Evolutionary conservation across 2,329 filamentous ascomycete species (phyloP).

Genomic region (Penicillium freii): DNA sequence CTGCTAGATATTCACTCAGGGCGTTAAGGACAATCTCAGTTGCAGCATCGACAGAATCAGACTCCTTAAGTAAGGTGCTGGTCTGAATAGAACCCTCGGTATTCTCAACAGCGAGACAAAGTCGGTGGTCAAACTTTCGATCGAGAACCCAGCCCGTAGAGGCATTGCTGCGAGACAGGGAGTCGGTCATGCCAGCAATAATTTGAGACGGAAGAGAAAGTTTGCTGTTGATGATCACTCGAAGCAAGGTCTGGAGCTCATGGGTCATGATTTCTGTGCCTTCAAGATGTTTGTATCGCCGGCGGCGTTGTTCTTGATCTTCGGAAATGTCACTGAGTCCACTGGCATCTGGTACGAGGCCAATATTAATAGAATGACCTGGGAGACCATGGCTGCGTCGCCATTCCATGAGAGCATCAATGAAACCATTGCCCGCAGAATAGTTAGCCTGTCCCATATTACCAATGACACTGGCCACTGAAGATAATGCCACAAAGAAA

Average conservation of each 20-base stretch:
- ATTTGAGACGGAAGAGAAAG: slow-evolving; percentile 18
- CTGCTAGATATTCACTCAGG: slow-evolving; percentile 21
- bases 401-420: slow-evolving; percentile 23
- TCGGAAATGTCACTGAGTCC: slow-evolving; percentile 21
- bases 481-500: slow-evolving; percentile 56
- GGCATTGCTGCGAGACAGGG: slow-evolving; percentile 15
- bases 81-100: slow-evolving; percentile 7
- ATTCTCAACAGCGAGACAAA: slow-evolving; percentile 10
- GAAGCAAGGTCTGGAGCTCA: slow-evolving; percentile 20
- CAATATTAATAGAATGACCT: slow-evolving; percentile 22
- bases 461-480: slow-evolving; percentile 56
- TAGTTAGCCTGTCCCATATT: slow-evolving; percentile 61
- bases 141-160: slow-evolving; percentile 19
- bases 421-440: slow-evolving; percentile 50
- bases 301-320: slow-evolving; percentile 17
- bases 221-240: slow-evolving; percentile 19
- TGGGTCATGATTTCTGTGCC: slow-evolving; percentile 21
- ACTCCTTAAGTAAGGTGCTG: slow-evolving; percentile 9
- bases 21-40: slow-evolving; percentile 13
- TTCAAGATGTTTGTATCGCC: slow-evolving; percentile 21
- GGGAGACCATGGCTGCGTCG: slow-evolving; percentile 12
- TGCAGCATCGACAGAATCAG: slow-evolving; percentile 11
- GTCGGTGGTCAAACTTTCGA: slow-evolving; percentile 23
- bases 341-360: slow-evolving; percentile 25
- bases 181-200: slow-evolving; percentile 22